Conservation (phyloP, 768 basidiomycete species). For the Lentinus brumalis region DNA sequence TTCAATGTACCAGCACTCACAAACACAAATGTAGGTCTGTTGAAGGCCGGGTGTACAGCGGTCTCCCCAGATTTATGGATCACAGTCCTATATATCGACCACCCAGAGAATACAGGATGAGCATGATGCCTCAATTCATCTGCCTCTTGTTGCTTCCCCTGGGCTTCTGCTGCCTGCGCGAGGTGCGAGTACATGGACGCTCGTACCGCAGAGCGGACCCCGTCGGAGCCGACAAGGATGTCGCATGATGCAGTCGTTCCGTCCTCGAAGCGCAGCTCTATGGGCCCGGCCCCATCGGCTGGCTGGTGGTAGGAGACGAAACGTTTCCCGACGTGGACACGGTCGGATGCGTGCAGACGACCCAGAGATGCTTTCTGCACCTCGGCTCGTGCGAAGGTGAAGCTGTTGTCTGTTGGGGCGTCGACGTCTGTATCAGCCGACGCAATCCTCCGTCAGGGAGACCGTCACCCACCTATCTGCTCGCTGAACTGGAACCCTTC, state of each 20-base stretch:
- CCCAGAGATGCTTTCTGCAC: slow-evolving; percentile 20
- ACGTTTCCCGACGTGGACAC: slow-evolving; percentile 23
- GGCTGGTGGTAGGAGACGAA: slow-evolving; percentile 13
- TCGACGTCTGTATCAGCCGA: too few species aligned
- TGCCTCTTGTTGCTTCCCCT: not conserved
- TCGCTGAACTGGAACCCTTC: not conserved
- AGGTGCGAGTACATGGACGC: slow-evolving; percentile 4
- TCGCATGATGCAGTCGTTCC: slow-evolving; percentile 27
- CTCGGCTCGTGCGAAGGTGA: slow-evolving; percentile 21
- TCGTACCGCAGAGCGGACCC: slow-evolving; percentile 24
- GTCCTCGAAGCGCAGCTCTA: slow-evolving; percentile 27
- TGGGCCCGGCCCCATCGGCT: not conserved
- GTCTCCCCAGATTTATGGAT: not conserved
- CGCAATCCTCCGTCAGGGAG: not conserved
- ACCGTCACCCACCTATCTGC: not conserved
- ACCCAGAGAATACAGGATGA: not conserved
- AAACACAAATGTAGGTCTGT: not conserved
- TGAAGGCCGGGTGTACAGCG: not conserved
- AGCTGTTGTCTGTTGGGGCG: not conserved
- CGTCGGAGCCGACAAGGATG: slow-evolving; percentile 32
- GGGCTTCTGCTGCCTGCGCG: slow-evolving; percentile 1
- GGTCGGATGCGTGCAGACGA: slow-evolving; percentile 2
- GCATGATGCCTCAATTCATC: not conserved
- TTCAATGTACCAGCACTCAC: not conserved
- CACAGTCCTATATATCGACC: slow-evolving; percentile 5